phyloP scores from a whole-genome alignment of 345 rosid genomes.

The Linum lewisii region DNA sequence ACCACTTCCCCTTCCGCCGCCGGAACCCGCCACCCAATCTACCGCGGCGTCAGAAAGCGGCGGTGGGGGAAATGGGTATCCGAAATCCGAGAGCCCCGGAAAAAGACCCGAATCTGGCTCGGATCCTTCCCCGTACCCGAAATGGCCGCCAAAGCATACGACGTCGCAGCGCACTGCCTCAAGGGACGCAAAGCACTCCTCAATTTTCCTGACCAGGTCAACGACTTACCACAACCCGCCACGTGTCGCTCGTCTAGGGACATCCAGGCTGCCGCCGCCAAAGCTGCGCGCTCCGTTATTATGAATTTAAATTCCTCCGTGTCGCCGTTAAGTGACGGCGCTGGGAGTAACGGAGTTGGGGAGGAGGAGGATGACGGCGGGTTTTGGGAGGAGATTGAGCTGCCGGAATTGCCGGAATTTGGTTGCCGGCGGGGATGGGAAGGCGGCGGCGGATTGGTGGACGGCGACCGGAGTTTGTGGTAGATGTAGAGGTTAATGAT shows the following conservation, averaged over 20 bases:
- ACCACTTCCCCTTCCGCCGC: constrained; percentile 12
- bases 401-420: constrained; percentile 52
- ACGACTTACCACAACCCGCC: constrained; percentile 47
- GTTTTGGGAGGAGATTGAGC: constrained; percentile 70
- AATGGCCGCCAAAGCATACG: constrained; percentile 86
- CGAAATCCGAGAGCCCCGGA: constrained; percentile 78
- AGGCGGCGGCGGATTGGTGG: too few species aligned
- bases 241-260: constrained; percentile 47
- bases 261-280: constrained; percentile 67
- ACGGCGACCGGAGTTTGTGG: too few species aligned
- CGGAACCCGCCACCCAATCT: constrained; percentile 35
- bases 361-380: constrained; percentile 28
- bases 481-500: too few species aligned
- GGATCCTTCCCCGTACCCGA: constrained; percentile 76
- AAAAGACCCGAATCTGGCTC: constrained; percentile 78
- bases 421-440: constrained; percentile 14
- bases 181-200: constrained; percentile 74
- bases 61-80: constrained; percentile 96
- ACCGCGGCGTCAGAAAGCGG: constrained; percentile 67
- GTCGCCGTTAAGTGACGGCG: constrained; percentile 18
- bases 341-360: background rate
- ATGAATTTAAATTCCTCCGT: background rate
- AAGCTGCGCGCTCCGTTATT: constrained; percentile 43
- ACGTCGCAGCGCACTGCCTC: constrained; percentile 66
- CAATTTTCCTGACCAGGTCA: constrained; percentile 65